Percentiles rank a stretch among this genome's conserved stretches.
These are phyloP conservation scores for Leccinum longicurvipes DNA, from an alignment of 768 basidiomycete genomes.

Conservation along the genomic window DNA sequence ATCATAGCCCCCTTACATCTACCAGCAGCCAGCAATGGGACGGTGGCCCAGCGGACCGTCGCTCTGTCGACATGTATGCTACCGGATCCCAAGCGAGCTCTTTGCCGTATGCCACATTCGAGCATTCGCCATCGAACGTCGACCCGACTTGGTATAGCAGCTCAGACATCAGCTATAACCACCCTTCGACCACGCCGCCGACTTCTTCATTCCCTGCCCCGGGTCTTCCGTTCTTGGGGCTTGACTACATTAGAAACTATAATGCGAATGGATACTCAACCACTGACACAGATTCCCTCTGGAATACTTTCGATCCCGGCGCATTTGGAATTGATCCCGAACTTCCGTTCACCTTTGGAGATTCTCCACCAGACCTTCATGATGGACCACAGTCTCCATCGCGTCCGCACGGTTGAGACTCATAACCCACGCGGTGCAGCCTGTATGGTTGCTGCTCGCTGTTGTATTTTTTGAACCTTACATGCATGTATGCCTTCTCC, in stretches of 20 bases:
- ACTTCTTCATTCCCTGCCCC: slow-evolving; percentile 64
- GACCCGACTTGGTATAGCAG: slow-evolving; percentile 37
- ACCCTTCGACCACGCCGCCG: slow-evolving; percentile 56
- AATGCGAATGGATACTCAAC: slow-evolving; percentile 42
- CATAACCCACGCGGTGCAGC: not conserved
- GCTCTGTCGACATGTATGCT: slow-evolving; percentile 44
- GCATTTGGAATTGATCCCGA: slow-evolving; percentile 78
- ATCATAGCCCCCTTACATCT: slow-evolving; percentile 30
- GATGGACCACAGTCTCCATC: slow-evolving; percentile 31
- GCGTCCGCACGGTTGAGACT: slow-evolving; percentile 17
- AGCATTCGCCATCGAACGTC: slow-evolving; percentile 37
- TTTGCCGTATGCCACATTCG: slow-evolving; percentile 45
- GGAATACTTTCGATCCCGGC: slow-evolving; percentile 66
- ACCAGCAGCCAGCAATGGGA: slow-evolving; percentile 42
- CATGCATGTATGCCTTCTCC: slow-evolving; percentile 12
- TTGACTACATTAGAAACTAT: slow-evolving; percentile 83
- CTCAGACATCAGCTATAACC: slow-evolving; percentile 38
- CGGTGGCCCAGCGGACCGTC: slow-evolving; percentile 36
- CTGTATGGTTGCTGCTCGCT: not conserved
- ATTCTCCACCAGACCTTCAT: slow-evolving; percentile 29
- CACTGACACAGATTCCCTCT: slow-evolving; percentile 41
- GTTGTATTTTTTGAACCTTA: slow-evolving; percentile 12
- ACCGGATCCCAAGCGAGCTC: slow-evolving; percentile 33
- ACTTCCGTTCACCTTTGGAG: slow-evolving; percentile 60
- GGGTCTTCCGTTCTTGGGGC: slow-evolving; percentile 79